Evolutionary conservation across 768 basidiomycete genomes (phyloP).

Genomic region (Stropharia rugosoannulata): DNA sequence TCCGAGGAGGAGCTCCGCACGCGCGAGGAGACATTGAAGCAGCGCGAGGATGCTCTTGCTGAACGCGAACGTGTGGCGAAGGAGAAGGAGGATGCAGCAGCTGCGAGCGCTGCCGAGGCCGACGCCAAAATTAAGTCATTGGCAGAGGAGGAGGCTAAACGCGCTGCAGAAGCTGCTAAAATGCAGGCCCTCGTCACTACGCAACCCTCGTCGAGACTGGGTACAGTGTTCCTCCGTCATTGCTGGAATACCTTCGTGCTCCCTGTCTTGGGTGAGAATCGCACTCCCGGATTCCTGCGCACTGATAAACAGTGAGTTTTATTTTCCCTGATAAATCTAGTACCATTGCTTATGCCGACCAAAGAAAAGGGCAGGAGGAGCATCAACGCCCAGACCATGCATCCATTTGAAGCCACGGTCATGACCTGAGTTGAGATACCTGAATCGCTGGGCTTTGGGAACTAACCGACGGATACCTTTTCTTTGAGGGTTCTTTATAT

Average conservation of each 20-base stretch:
- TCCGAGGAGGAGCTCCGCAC: not conserved
- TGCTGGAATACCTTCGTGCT: conserved; percentile 12
- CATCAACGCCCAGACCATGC: not conserved
- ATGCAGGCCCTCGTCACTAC: not conserved
- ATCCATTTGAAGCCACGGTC: conserved; percentile 6
- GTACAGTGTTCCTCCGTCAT: not conserved
- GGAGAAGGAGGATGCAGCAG: conserved; percentile 2
- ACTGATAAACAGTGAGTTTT: not conserved
- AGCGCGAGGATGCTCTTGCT: conserved; percentile 1
- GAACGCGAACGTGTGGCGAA: conserved; percentile 4
- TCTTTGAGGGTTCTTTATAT: conserved; percentile 24
- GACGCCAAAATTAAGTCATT: not conserved
- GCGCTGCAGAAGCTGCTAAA: not conserved
- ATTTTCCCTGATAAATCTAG: not conserved
- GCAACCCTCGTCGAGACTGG: not conserved
- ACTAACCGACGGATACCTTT: conserved; percentile 17
- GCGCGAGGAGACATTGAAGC: not conserved
- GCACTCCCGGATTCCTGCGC: conserved; percentile 9
- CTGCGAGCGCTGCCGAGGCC: not conserved
- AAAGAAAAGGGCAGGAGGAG: not conserved
- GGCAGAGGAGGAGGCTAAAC: not conserved
- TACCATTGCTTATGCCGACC: not conserved
- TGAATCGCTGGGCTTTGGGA: conserved; percentile 10
- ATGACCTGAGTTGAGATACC: conserved; percentile 17
- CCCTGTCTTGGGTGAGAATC: conserved; percentile 7